Evolutionary conservation across 1,284 basidiomycete species (phyloP), one percentile per base, ranked within the genome.

Genomic region (Omphalotus olearius): DNA sequence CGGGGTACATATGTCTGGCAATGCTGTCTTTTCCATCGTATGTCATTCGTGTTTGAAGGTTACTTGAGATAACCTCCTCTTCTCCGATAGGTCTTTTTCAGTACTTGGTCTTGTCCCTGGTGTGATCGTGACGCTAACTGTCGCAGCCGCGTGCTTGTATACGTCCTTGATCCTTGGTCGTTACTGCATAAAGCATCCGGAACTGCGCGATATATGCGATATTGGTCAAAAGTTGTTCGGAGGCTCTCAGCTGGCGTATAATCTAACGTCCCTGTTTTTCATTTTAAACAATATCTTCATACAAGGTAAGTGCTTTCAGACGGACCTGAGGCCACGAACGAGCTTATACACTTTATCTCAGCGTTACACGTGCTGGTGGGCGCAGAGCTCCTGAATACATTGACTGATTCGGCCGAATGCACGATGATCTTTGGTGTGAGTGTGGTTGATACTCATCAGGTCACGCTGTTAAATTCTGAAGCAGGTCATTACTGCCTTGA

Each of bases 191-290:
- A 69, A 69, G 53, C 74, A 86, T 54, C 83, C 83, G 0, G 73
- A 81, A 49, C 66, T 76, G 10, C 72, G 74, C n/a, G 78, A 85
- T 58, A 80, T 85, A 25, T 83, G 80, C 61, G 83, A 86, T 57
- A 79, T 85, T 28, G 82, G 81, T 2, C 71, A 71, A 26, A 68
- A 74, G 36, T 71, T 85, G 38, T 78, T 75, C 55, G 74, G 76
- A 26, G 72, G 70, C 37, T 70, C 69, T 2, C 58, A 73, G 45
- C 55, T 70, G 36, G 78, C 73, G 6, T 82, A 79, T 64, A 73
- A 76, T 47, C 61, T 74, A 46, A 74, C 73, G 1, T 70, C 72
- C 11, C 62, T 72, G 2, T 73, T 76, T 54, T 76, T 79, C 62
- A 65, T 79, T 39, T 58, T 78, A 36, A 79, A 79, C 62, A 79